phyloP scores from a whole-genome alignment of 2,329 filamentous ascomycete species.

The Exophiala sp. region DNA sequence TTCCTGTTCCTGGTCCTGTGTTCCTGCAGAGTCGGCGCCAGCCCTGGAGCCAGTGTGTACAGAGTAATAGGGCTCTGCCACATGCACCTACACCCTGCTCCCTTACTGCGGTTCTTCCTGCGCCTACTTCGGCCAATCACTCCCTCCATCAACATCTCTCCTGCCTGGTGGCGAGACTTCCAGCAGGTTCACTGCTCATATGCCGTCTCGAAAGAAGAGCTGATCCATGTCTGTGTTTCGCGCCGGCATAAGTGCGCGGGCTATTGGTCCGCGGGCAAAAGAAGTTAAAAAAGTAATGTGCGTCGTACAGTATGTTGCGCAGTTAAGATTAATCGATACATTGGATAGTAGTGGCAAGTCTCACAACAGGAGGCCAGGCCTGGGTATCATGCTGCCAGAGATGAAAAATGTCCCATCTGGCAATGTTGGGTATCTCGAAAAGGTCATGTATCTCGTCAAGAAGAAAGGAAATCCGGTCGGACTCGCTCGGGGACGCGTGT shows the following conservation, averaged over 20 bases:
- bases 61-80: too few species aligned
- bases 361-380: not conserved
- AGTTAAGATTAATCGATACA: conserved; percentile 16
- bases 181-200: too few species aligned
- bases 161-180: too few species aligned
- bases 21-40: too few species aligned
- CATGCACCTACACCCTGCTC: too few species aligned
- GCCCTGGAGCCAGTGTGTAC: too few species aligned
- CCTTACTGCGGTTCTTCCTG: too few species aligned
- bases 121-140: too few species aligned
- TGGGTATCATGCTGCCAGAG: conserved; percentile 14
- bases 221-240: too few species aligned
- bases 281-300: not conserved
- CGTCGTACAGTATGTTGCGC: not conserved
- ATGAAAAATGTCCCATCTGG: conserved; percentile 9
- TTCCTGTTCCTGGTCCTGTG: too few species aligned
- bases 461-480: conserved; percentile 13
- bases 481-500: conserved; percentile 19
- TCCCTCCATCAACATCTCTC: too few species aligned
- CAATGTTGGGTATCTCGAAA: conserved; percentile 27
- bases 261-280: not conserved
- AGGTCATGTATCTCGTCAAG: conserved; percentile 27
- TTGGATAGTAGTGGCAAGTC: conserved; percentile 8
- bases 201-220: not conserved
- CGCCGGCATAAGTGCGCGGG: not conserved